Evolutionary conservation across 768 basidiomycete species (phyloP).

Genomic region (Boletus huronensis): DNA sequence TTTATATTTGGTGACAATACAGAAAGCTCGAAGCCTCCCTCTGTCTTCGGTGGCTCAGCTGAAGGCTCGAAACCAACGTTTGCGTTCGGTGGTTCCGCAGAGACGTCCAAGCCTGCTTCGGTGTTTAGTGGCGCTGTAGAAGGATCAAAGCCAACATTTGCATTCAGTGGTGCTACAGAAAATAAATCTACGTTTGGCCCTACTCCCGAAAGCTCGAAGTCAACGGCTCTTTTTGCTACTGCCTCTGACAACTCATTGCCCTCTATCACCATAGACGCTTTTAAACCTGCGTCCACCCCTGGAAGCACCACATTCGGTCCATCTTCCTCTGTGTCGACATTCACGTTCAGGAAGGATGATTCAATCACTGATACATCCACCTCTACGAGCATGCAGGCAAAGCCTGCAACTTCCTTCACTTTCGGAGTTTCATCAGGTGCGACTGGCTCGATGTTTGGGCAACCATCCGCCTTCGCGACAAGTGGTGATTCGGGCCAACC

Average conservation of each 20-base stretch:
- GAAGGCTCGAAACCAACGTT: conserved; percentile 9
- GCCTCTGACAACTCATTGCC: background rate
- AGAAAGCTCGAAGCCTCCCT: conserved; percentile 1
- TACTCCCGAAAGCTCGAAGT: background rate
- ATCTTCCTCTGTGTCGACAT: conserved; percentile 4
- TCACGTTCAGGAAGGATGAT: conserved; percentile 21
- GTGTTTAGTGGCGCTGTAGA: conserved; percentile 1
- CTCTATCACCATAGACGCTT: background rate
- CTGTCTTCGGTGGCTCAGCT: conserved; percentile 1
- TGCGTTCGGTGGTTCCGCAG: conserved; percentile 8
- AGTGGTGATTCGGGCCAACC: conserved; percentile 6
- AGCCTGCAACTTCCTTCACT: conserved; percentile 26
- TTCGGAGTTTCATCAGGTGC: conserved; percentile 15
- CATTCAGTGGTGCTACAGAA: background rate
- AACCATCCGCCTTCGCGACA: conserved; percentile 1
- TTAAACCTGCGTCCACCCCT: conserved; percentile 1
- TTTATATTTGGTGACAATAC: conserved; percentile 4
- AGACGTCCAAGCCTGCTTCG: conserved; percentile 2
- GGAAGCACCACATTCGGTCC: conserved; percentile 8
- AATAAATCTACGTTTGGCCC: background rate
- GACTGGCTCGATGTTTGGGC: conserved; percentile 9
- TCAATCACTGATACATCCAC: background rate
- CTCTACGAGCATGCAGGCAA: conserved; percentile 19
- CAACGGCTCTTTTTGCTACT: background rate
- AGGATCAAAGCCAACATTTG: background rate